Conservation (phyloP, 164 flowering plant species). For the Pachysandra terminalis region DNA sequence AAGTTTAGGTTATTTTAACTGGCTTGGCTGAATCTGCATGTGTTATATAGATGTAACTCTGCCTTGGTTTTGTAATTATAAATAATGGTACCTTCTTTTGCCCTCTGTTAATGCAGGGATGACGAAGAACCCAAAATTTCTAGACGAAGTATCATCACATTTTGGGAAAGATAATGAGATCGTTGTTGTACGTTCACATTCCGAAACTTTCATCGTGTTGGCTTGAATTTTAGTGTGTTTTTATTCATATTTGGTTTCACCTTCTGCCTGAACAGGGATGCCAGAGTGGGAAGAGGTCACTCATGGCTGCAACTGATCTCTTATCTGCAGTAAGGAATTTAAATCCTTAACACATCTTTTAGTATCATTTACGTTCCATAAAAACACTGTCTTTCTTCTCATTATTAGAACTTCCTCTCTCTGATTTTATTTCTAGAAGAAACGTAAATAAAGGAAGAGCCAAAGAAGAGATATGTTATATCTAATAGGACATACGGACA, state of each 20-base stretch:
- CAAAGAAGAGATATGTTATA: too few relatives aligned
- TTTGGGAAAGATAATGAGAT: constrained; percentile 78
- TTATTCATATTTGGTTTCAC: not conserved
- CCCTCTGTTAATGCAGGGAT: constrained; percentile 45
- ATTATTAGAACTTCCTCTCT: not conserved
- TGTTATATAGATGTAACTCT: not conserved
- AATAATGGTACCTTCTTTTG: not conserved
- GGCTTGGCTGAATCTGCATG: too few relatives aligned
- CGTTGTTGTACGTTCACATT: constrained; percentile 55
- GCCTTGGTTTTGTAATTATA: not conserved
- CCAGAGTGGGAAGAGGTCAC: constrained; percentile 74
- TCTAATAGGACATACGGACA: too few relatives aligned
- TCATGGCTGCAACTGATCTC: constrained; percentile 86
- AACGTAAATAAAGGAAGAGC: too few relatives aligned
- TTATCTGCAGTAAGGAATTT: constrained; percentile 51
- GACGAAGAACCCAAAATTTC: constrained; percentile 70
- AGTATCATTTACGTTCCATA: not conserved
- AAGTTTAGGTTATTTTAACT: too few relatives aligned
- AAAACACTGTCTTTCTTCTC: not conserved
- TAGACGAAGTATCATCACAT: constrained; percentile 50
- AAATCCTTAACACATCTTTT: not conserved
- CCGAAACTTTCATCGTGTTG: not conserved
- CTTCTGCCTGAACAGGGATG: constrained; percentile 59
- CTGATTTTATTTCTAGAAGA: not conserved
- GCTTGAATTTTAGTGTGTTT: not conserved